Conservation (phyloP, 2,329 filamentous ascomycete species). For the Alternaria novae-zelandiae region DNA sequence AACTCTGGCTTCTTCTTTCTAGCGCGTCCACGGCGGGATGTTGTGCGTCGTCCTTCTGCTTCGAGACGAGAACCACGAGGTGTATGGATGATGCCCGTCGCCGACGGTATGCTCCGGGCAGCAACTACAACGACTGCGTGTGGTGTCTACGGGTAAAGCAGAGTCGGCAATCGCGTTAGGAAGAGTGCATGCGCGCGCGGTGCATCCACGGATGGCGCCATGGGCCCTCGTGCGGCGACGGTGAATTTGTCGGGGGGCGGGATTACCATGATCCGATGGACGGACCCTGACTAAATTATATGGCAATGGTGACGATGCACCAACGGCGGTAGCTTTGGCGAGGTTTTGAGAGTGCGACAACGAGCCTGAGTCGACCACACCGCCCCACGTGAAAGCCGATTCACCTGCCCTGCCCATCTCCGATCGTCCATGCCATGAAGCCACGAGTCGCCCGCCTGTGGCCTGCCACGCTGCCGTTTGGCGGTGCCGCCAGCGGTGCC, state of each 20-base stretch:
- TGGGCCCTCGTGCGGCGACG: not conserved
- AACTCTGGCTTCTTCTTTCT: not conserved
- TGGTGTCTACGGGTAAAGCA: not conserved
- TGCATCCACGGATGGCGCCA: not conserved
- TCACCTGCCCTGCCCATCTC: constrained; percentile 4
- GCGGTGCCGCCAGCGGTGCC: constrained; percentile 17
- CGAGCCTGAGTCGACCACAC: constrained; percentile 8
- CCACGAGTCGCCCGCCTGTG: constrained; percentile 29
- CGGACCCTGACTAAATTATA: constrained; percentile 9
- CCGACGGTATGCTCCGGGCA: not conserved
- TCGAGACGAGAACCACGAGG: not conserved
- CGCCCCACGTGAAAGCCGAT: constrained; percentile 18
- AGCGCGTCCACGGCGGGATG: constrained; percentile 2
- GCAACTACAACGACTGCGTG: not conserved
- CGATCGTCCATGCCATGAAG: constrained; percentile 29
- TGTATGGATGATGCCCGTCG: constrained; percentile 2
- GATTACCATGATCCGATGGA: constrained; percentile 2
- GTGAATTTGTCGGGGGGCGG: not conserved
- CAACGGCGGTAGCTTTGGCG: constrained; percentile 7
- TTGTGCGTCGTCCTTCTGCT: not conserved
- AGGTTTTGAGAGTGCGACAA: constrained; percentile 11
- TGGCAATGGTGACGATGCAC: constrained; percentile 8
- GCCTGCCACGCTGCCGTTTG: constrained; percentile 33
- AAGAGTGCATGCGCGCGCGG: not conserved
- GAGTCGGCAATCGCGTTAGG: not conserved